Conservation (phyloP, 768 basidiomycete species). For the Pulveroboletus sp. region DNA sequence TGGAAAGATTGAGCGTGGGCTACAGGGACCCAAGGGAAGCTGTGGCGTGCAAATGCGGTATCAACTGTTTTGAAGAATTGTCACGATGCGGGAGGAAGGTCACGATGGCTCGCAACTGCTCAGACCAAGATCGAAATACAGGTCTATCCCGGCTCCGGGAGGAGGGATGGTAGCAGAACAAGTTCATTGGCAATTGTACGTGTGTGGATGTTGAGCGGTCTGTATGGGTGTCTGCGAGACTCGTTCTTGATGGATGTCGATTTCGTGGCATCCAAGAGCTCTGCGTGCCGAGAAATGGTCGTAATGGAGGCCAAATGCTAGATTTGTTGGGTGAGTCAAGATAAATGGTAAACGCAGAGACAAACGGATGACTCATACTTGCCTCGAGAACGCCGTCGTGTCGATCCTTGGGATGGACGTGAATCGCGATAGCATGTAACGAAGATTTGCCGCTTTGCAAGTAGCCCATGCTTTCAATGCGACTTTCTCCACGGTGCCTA, state of each 20-base stretch:
- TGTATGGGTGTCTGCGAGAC: slow-evolving; percentile 27
- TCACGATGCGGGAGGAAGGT: no score
- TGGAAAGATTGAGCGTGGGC: no score
- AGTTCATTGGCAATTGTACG: no score
- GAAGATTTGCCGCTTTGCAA: slow-evolving; percentile 31
- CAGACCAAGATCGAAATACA: no score
- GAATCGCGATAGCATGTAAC: slow-evolving; percentile 16
- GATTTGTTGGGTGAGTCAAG: not conserved
- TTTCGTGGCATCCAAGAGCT: slow-evolving; percentile 47
- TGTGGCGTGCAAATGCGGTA: no score
- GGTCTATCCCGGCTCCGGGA: no score
- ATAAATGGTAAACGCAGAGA: not conserved
- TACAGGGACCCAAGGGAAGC: no score
- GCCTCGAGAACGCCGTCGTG: slow-evolving; percentile 25
- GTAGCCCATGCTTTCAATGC: slow-evolving; percentile 46
- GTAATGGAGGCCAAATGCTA: slow-evolving; percentile 45
- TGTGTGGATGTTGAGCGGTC: slow-evolving; percentile 32
- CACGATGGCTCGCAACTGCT: no score
- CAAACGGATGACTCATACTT: slow-evolving; percentile 22
- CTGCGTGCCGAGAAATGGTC: slow-evolving; percentile 42
- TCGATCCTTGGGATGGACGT: slow-evolving; percentile 16
- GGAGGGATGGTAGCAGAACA: slow-evolving; percentile 39
- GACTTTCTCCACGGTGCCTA: slow-evolving; percentile 10
- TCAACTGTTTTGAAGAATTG: no score
- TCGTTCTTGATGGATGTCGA: slow-evolving; percentile 43